Percentiles rank a stretch among this genome's conserved stretches.
These are phyloP conservation scores for Hibiscus trionum DNA, from an alignment of 345 rosid species.

Conservation along the genomic window DNA sequence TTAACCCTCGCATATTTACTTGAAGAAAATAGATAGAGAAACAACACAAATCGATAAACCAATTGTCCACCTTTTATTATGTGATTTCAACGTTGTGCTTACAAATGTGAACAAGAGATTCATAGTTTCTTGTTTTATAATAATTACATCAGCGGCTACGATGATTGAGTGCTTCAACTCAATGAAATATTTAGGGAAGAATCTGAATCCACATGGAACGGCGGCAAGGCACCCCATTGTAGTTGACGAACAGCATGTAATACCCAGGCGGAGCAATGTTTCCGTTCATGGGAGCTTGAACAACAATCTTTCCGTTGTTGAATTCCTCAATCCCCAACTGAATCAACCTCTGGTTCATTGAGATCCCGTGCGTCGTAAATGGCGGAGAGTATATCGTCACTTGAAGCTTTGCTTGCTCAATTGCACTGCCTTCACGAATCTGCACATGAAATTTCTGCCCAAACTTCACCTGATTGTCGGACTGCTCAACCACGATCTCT, in stretches of 20 bases:
- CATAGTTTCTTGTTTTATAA: too few species aligned
- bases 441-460: constrained; percentile 21
- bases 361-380: constrained; percentile 58
- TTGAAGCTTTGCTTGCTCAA: constrained; percentile 14
- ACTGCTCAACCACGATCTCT: constrained; percentile 11
- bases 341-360: constrained; percentile 57
- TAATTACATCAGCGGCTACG: not conserved
- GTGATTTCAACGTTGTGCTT: too few species aligned
- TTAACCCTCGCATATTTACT: too few species aligned
- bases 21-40: too few species aligned
- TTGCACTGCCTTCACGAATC: not conserved
- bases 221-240: constrained; percentile 30
- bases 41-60: too few species aligned
- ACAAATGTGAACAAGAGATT: too few species aligned
- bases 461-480: constrained; percentile 14
- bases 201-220: constrained; percentile 29
- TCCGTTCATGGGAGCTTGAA: constrained; percentile 20
- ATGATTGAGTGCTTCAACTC: too few species aligned
- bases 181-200: too few species aligned
- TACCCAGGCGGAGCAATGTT: constrained; percentile 41
- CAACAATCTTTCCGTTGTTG: not conserved
- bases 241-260: constrained; percentile 30
- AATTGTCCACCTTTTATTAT: too few species aligned
- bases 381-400: constrained; percentile 7
- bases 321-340: constrained; percentile 1